Evolutionary conservation across 2,329 filamentous ascomycete species (phyloP), one percentile per base, ranked within the genome.

Genomic region (Ophiocordyceps sinensis): DNA sequence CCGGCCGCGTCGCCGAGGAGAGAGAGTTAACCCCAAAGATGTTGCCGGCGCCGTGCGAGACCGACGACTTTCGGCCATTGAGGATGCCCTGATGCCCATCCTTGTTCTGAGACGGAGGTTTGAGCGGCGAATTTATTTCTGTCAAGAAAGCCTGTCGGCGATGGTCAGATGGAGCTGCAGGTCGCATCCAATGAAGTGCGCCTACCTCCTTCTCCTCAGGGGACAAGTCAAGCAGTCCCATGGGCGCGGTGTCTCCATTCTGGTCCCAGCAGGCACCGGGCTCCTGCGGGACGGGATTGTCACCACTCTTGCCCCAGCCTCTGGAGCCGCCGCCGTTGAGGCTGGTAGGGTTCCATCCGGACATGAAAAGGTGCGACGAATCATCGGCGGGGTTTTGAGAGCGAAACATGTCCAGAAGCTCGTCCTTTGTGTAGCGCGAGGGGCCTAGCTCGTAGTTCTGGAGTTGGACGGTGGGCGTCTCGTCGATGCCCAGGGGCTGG

Each of bases 251-350:
- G 41, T 73, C 71, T 21, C 84, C 86, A 44, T 73, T 71, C 44
- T 73, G 64, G 55, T 94, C 85, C 91, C 89, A 98, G 60, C 88
- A 96, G 35, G 89, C 76, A 47, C 91, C 86, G n/a, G 88, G 85
- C 36, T 89, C 87, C 53, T 83, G 77, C 44, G 79, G 79, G 47
- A 73, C 68, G 47, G 86, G 82, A 44, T 73, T 73, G 48, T 95
- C 87, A 44, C 75, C 74, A 50, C 70, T 72, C 59, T 88, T 86
- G 40, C 83, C 84, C 86, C 86, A 94, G 41, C 75, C 73, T 58
- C 78, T 62, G 60, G 75, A 51, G 49, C 66, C 53, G 60, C 70
- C 53, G 56, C 80, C 78, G 51, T 86, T 87, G 34, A 77, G 65
- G 39, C 78, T 73, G 44, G 78, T 75, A 26, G 87, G 85, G 57